Evolutionary conservation across 345 rosid genomes (phyloP), one percentile per base, ranked within the genome.

Genomic region (Pugionium cornutum): DNA sequence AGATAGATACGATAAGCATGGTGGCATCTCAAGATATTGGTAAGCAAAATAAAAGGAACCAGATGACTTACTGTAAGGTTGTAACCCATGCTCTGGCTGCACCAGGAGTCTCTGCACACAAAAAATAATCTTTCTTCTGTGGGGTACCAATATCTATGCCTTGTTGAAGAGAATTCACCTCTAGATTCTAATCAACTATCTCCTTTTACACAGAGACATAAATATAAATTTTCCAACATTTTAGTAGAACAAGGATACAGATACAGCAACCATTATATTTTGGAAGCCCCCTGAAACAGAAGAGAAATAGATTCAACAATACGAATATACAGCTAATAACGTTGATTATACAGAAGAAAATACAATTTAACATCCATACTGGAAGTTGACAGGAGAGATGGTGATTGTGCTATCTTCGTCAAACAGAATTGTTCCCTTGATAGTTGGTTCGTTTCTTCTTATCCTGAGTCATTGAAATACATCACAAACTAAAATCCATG

Each of bases 11-110:
- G 25, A 28, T 11, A 27, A 72, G 32, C 31, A 3, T 47, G 57
- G 31, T 39, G 52, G 58, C 43, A 10, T 27, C 33, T 9, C 34
- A 4, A 30, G n/a, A 64, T 46, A 49, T 0, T 40, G 52, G 45
- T 18, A 49, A 11, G 41, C 7, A 26, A 43, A 29, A 10, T 37
- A 34, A n/a, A 59, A 67, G 34, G 58, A 40, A 58, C 9, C 42
- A 58, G 59, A 51, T 29, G 56, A 75, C 97, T 84, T 87, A 95
- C 99, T 83, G 88, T 65, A 95, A 79, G 42, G 99, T 95, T 62
- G 91, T 74, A 26, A 95, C 99, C 97, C 96, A 95, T 46, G 99
- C 99, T 75, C 86, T 89, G 67, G 99, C 89, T 32, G 99, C 97
- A 70, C 89, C 90, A 64, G 99, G 90, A 66, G 99, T 91, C 70